Conservation (phyloP, 768 basidiomycete species). For the Mycena vulgaris region DNA sequence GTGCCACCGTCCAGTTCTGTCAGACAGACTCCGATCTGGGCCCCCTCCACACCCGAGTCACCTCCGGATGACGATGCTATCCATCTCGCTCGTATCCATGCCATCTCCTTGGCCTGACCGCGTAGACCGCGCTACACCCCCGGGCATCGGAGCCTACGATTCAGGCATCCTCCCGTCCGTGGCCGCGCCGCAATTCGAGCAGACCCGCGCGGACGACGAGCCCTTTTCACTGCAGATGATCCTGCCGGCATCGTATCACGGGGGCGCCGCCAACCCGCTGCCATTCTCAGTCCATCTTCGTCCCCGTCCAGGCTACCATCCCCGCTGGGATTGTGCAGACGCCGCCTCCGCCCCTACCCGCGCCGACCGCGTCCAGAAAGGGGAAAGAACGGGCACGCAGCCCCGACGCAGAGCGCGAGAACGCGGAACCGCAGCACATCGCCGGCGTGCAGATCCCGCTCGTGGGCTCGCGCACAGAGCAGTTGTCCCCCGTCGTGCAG, state of each 20-base stretch:
- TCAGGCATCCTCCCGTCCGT: too few species aligned
- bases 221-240: conserved; percentile 12
- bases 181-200: not conserved
- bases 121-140: too few species aligned
- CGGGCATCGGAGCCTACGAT: too few species aligned
- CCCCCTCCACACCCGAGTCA: too few species aligned
- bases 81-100: too few species aligned
- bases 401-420: not conserved
- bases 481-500: not conserved
- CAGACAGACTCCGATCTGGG: too few species aligned
- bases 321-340: not conserved
- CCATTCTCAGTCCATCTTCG: conserved; percentile 2
- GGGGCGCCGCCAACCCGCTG: too few species aligned
- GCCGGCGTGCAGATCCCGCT: not conserved
- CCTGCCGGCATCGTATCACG: not conserved
- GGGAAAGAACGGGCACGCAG: not conserved
- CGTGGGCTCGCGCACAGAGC: not conserved
- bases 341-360: not conserved
- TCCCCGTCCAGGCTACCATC: not conserved
- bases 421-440: not conserved
- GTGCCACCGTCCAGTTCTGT: too few species aligned
- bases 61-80: too few species aligned
- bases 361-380: not conserved
- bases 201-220: not conserved
- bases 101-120: too few species aligned